Evolutionary conservation across 2,329 filamentous ascomycete genomes (phyloP), one percentile per base, ranked within the genome.

Genomic region (Sordariomycetes sp.): DNA sequence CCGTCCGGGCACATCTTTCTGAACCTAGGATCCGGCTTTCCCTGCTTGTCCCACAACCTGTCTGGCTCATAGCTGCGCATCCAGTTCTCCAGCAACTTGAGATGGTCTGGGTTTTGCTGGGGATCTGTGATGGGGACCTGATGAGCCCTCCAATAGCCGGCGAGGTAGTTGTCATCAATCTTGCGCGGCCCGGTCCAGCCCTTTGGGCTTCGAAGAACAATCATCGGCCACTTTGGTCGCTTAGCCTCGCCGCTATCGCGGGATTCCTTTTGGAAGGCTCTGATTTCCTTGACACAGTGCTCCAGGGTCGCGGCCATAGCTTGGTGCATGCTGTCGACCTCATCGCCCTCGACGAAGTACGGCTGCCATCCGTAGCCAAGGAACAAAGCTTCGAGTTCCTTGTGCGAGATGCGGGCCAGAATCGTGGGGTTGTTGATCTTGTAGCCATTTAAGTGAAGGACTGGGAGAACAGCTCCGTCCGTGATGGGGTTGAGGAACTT

Each of bases 361-460:
- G 83, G 82, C 32, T 77, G 73, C 77, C 80, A 88, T 43, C 83
- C 83, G 47, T 86, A 87, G 20, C 83, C 83, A 27, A 72, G 42
- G 55, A 88, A 82, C 14, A 88, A 64, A 17, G 68, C 62, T 45
- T 76, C 70, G 6, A 88, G 66, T 57, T 88, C 83, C 41, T 82
- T 73, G 52, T 86, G 81, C 28, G 74, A 73, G 49, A 88, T 80
- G 43, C 83, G 75, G 11, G 82, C 76, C 12, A 87, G 70, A 1
- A 88, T 51, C 5, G 78, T 87, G 8, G 81, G 81, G 55, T 86
- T 85, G 64, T 85, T 84, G 64, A 87, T 87, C 66, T 88, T 88
- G 69, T 87, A 88, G 30, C 83, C 83, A 46, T 88, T 88, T 21
- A 88, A 66, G 54, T 88, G 82, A 9, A 88, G 68, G 6, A 88